Base-by-base conservation (phyloP, 2,329 filamentous ascomycete genomes). In the Macrophomina tecta region DNA sequence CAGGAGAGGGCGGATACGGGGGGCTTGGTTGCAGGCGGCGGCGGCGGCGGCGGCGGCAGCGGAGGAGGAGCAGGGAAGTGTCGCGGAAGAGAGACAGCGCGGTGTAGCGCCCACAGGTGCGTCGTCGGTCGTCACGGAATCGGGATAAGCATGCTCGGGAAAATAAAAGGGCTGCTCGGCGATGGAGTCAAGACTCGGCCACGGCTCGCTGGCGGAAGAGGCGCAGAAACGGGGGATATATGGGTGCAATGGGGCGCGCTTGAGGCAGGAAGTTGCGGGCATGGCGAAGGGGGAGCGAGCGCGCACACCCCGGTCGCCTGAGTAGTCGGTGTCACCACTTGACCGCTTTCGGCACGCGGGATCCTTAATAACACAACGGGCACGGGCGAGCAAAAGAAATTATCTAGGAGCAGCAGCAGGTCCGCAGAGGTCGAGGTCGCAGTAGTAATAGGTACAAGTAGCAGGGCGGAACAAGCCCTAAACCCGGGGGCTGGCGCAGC, bases 1-100 rank as follows among this genome's bases (percentile, higher is more conserved):
- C 77, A 79, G 78, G 71, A 77, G 76, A 65, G 75, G 72, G 53
- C 76, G 75, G 64, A 66, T 34, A 58, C 48, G 55, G 55, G 65
- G 65, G 51, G 51, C 67, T 71, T 66, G 70, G 67, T 69, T 16
- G 65, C 12, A 23, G 23, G 23, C 23, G 23, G 23, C 23, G 23
- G 23, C 23, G 23, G 23, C 30, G 32, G 55, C 53, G 64, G 48
- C 52, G 58, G 58, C 53, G 60, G 64, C 28, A n/a, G n/a, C n/a
- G n/a, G n/a, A n/a, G 45, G 60, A 45, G 70, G 69, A 66, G 70
- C 69, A 64, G 60, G 36, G 49, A 45, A 55, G 49, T 16, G 48
- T 48, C 60, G 36, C 23, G 46, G 67, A 72, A 71, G 74, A 72
- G 72, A 74, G 71, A 69, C 36, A 60, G 61, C 71, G 69, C 68